Evolutionary conservation across 2,329 filamentous ascomycete species (phyloP).

Genomic region (Endoconidiophora laricicola): DNA sequence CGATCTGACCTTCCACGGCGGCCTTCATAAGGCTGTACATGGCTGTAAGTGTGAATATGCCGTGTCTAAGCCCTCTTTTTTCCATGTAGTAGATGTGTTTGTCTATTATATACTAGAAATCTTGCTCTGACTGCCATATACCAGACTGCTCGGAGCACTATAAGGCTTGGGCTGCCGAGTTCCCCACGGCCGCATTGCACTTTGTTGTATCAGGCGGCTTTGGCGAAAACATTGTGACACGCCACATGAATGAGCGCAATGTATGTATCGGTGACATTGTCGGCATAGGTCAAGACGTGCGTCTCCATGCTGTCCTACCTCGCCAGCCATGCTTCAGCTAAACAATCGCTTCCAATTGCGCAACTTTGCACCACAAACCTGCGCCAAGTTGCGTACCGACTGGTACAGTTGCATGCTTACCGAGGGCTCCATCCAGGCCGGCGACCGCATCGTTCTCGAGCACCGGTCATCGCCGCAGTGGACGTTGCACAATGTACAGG

Average conservation of each 20-base stretch:
- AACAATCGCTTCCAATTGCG: conserved; percentile 50
- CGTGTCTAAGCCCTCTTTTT: no score
- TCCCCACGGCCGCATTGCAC: conserved; percentile 29
- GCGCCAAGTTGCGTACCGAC: conserved; percentile 40
- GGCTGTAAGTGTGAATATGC: conserved; percentile 26
- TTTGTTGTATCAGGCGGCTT: conserved; percentile 42
- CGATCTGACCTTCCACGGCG: conserved; percentile 43
- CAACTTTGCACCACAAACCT: conserved; percentile 42
- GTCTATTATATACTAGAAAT: not conserved
- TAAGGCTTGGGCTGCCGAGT: conserved; percentile 32
- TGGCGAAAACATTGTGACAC: conserved; percentile 46
- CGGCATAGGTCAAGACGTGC: conserved; percentile 30
- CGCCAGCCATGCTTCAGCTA: conserved; percentile 49
- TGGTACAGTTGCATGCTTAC: conserved; percentile 49
- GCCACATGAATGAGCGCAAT: conserved; percentile 43
- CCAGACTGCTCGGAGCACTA: conserved; percentile 46
- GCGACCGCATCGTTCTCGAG: conserved; percentile 39
- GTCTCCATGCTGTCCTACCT: conserved; percentile 43
- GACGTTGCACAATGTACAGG: conserved; percentile 46
- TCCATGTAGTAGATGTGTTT: not conserved
- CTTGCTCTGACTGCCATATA: not conserved
- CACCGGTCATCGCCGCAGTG: conserved; percentile 39
- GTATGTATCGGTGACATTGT: conserved; percentile 49
- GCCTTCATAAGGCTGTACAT: conserved; percentile 45
- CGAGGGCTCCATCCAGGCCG: conserved; percentile 35